Evolutionary conservation across 2,329 filamentous ascomycete species (phyloP).

Genomic region (Dactylellina drechsleri): DNA sequence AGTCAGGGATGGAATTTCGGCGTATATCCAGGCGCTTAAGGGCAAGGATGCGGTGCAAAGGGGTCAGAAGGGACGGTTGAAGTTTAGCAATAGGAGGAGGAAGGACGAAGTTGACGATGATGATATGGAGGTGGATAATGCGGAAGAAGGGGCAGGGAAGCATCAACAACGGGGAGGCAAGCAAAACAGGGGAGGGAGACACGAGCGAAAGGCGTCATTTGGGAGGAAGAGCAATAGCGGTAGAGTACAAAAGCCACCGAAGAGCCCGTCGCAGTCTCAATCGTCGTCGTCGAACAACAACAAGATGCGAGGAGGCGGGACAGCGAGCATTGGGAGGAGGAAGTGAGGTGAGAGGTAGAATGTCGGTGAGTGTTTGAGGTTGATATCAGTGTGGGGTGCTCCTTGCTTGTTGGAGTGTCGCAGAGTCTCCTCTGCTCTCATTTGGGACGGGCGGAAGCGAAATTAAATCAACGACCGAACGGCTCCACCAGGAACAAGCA

Average conservation of each 20-base stretch:
- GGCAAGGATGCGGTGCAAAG: slow-evolving; percentile 73
- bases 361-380: slow-evolving; percentile 46
- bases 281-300: slow-evolving; percentile 34
- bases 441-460: slow-evolving; percentile 53
- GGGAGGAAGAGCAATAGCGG: slow-evolving; percentile 47
- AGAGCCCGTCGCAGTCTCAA: slow-evolving; percentile 30
- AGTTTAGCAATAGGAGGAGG: slow-evolving; percentile 73
- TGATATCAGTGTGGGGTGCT: background rate
- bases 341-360: slow-evolving; percentile 28
- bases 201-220: slow-evolving; percentile 55
- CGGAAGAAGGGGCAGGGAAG: slow-evolving; percentile 63
- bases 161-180: slow-evolving; percentile 68
- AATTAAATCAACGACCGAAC: slow-evolving; percentile 32
- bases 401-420: slow-evolving; percentile 37
- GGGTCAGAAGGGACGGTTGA: slow-evolving; percentile 74
- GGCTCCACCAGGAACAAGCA: slow-evolving; percentile 36
- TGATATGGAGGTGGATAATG: slow-evolving; percentile 65
- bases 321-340: slow-evolving; percentile 53
- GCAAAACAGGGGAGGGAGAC: slow-evolving; percentile 60
- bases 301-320: slow-evolving; percentile 53
- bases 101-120: slow-evolving; percentile 62
- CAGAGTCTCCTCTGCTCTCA: slow-evolving; percentile 43
- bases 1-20: slow-evolving; percentile 70
- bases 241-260: slow-evolving; percentile 51
- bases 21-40: slow-evolving; percentile 76